Conservation (phyloP, 768 basidiomycete species). For the Mycena floridula region DNA sequence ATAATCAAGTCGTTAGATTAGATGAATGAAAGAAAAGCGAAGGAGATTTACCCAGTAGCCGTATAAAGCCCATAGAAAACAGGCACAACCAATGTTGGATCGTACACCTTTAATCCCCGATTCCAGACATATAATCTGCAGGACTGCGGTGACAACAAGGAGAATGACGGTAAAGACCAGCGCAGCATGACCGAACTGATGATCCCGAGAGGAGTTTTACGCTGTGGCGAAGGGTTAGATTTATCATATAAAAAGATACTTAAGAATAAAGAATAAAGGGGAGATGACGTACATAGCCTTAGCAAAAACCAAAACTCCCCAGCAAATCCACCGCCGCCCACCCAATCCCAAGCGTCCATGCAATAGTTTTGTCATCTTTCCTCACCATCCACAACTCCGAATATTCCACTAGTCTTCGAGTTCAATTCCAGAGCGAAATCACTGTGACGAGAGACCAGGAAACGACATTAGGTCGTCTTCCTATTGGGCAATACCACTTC, state of each 20-base stretch:
- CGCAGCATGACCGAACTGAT: constrained; percentile 78
- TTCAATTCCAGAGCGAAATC: constrained; percentile 33
- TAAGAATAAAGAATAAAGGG: constrained; percentile 1
- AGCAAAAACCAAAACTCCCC: constrained; percentile 83
- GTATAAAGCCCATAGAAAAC: constrained; percentile 94
- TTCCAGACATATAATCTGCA: constrained; percentile 92
- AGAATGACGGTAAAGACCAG: constrained; percentile 72
- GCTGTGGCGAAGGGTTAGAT: too few relatives aligned
- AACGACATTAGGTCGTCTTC: constrained; percentile 3
- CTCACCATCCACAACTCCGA: constrained; percentile 73
- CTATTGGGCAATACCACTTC: constrained; percentile 1
- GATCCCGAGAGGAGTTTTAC: constrained; percentile 76
- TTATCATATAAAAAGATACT: constrained; percentile 6
- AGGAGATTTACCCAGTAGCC: constrained; percentile 60
- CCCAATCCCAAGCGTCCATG: constrained; percentile 88
- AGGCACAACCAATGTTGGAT: constrained; percentile 87
- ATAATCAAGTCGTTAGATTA: neutral
- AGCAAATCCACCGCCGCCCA: constrained; percentile 95
- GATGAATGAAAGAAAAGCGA: constrained; percentile 36
- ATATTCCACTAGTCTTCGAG: constrained; percentile 47
- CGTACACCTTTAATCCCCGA: constrained; percentile 83
- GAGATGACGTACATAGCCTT: constrained; percentile 50
- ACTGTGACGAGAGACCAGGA: constrained; percentile 22
- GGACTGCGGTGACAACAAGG: constrained; percentile 68
- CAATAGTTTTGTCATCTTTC: constrained; percentile 79